phyloP scores from a whole-genome alignment of 768 basidiomycete genomes.

The Stropharia rugosoannulata region DNA sequence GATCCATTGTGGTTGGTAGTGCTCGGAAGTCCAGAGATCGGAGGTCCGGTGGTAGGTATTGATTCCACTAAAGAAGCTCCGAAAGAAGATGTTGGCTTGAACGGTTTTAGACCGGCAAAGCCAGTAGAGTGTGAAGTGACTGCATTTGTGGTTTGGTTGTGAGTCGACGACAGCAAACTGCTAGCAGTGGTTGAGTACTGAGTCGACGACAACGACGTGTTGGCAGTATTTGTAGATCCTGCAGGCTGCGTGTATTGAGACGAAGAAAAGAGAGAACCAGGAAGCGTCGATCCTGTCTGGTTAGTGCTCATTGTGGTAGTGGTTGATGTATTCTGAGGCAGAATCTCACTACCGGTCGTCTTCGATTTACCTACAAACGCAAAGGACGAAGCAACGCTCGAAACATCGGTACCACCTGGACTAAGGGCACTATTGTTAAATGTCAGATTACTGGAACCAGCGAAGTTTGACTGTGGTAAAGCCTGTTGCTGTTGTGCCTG shows the following conservation, averaged over 20 bases:
- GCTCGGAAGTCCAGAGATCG: slow-evolving; percentile 23
- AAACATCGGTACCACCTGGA: slow-evolving; percentile 54
- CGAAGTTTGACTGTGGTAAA: slow-evolving; percentile 17
- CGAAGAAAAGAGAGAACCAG: slow-evolving; percentile 46
- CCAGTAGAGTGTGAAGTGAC: slow-evolving; percentile 50
- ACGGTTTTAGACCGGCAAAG: slow-evolving; percentile 67
- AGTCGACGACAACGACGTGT: slow-evolving; percentile 26
- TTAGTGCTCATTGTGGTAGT: slow-evolving; percentile 26
- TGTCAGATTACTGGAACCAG: slow-evolving; percentile 31
- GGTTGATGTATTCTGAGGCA: slow-evolving; percentile 27
- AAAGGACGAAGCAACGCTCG: slow-evolving; percentile 76
- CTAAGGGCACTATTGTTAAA: slow-evolving; percentile 41
- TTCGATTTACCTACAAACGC: slow-evolving; percentile 37
- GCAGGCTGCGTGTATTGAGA: slow-evolving; percentile 53
- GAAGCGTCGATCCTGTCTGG: slow-evolving; percentile 42
- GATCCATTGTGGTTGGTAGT: slow-evolving; percentile 3
- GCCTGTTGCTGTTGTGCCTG: slow-evolving; percentile 24
- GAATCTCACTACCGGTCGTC: slow-evolving; percentile 9
- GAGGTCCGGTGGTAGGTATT: slow-evolving; percentile 68
- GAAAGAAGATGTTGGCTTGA: slow-evolving; percentile 82
- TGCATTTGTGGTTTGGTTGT: slow-evolving; percentile 21
- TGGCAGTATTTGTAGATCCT: slow-evolving; percentile 32
- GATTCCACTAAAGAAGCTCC: slow-evolving; percentile 73
- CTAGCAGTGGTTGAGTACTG: slow-evolving; percentile 20
- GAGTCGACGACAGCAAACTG: slow-evolving; percentile 23